phyloP scores from a whole-genome alignment of 768 basidiomycete species.

The Termitomyces sp. region DNA sequence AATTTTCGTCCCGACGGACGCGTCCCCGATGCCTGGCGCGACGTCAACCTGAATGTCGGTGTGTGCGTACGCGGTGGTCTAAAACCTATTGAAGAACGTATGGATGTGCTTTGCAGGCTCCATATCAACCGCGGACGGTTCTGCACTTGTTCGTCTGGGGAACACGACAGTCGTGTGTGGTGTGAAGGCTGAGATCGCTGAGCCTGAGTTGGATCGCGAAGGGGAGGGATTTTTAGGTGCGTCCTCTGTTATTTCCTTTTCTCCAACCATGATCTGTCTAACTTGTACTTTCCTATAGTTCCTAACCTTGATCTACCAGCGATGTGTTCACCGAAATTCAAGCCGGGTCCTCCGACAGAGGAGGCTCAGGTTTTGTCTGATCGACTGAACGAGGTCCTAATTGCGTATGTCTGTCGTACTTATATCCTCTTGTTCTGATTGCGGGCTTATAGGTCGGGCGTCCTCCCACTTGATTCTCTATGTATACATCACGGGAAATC shows the following conservation, averaged over 20 bases:
- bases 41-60: constrained; percentile 79
- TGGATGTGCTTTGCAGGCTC: constrained; percentile 53
- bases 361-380: constrained; percentile 92
- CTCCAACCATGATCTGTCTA: neutral
- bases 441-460: constrained; percentile 45
- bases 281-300: constrained; percentile 38
- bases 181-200: constrained; percentile 91
- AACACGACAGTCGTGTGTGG: constrained; percentile 96
- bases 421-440: neutral
- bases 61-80: constrained; percentile 19
- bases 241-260: constrained; percentile 13
- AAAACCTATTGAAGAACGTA: constrained; percentile 5
- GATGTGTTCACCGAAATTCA: constrained; percentile 89
- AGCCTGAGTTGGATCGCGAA: constrained; percentile 76
- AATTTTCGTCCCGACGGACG: constrained; percentile 82
- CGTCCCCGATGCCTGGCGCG: constrained; percentile 61
- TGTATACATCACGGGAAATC: constrained; percentile 79
- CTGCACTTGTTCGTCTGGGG: constrained; percentile 85
- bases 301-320: constrained; percentile 95
- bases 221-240: constrained; percentile 80
- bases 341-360: constrained; percentile 91
- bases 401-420: constrained; percentile 45
- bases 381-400: constrained; percentile 70
- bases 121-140: constrained; percentile 91
- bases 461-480: constrained; percentile 61